Conservation (phyloP, 495 filamentous ascomycete genomes). For the Aspergillus nidulans region DNA sequence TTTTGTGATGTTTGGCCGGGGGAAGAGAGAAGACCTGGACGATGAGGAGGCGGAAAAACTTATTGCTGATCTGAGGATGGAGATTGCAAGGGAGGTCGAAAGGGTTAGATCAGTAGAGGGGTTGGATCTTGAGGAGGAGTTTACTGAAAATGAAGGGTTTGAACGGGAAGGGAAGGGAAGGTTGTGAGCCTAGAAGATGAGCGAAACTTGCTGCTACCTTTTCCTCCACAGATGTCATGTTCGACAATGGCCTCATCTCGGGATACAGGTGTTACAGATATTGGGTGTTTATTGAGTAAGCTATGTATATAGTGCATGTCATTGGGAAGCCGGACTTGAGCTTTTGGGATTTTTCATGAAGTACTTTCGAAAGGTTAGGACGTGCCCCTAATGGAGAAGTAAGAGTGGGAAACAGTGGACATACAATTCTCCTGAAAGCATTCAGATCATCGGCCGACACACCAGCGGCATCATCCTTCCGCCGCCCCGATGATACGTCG, state of each 20-base stretch:
- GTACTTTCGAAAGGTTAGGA: neutral
- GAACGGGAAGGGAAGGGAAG: constrained; percentile 17
- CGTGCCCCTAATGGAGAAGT: neutral
- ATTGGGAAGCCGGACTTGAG: neutral
- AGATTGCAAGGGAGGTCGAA: constrained; percentile 52
- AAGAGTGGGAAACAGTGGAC: neutral
- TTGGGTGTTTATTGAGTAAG: too few relatives aligned
- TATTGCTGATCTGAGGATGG: constrained; percentile 56
- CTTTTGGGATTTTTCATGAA: constrained; percentile 3
- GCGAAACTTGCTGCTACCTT: neutral
- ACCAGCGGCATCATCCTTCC: constrained; percentile 35
- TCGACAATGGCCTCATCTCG: neutral
- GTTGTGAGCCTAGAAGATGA: constrained; percentile 15
- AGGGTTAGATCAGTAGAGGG: constrained; percentile 42
- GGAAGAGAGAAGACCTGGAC: constrained; percentile 76
- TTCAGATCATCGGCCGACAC: constrained; percentile 72
- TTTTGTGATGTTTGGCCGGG: constrained; percentile 79
- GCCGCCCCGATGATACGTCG: constrained; percentile 32
- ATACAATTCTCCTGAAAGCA: constrained; percentile 62
- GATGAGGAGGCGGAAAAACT: constrained; percentile 72
- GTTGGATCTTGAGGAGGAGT: constrained; percentile 37
- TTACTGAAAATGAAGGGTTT: constrained; percentile 14
- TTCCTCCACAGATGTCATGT: neutral
- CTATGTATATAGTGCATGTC: too few relatives aligned
- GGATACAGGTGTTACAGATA: too few relatives aligned